phyloP scores from a whole-genome alignment of 2,329 filamentous ascomycete species.

The Lecanoromycetidae sp. region DNA sequence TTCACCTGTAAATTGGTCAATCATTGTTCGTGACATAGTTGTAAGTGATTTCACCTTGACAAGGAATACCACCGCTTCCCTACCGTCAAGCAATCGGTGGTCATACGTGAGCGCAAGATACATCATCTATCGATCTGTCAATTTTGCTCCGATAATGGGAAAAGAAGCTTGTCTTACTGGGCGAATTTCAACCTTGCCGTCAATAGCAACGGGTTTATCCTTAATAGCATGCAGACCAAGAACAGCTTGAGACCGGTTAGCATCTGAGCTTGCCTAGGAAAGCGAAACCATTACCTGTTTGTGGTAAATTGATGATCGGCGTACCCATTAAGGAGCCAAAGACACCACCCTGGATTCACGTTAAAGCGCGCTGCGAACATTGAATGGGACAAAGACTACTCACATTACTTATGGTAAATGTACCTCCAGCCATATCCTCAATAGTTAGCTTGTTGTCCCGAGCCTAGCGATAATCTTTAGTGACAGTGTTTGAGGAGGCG shows the following conservation, averaged over 20 bases:
- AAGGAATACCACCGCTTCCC: slow-evolving; percentile 20
- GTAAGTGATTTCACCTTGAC: slow-evolving; percentile 14
- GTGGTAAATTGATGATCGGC: slow-evolving; percentile 94
- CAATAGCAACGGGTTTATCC: slow-evolving; percentile 75
- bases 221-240: slow-evolving; percentile 94
- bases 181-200: slow-evolving; percentile 88
- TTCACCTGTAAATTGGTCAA: slow-evolving; percentile 46
- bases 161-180: slow-evolving; percentile 42
- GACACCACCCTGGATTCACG: slow-evolving; percentile 54
- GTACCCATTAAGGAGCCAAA: slow-evolving; percentile 97
- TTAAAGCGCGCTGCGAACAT: slow-evolving; percentile 16
- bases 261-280: slow-evolving; percentile 9
- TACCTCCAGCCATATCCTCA: slow-evolving; percentile 97
- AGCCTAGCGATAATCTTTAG: slow-evolving; percentile 43
- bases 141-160: background rate
- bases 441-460: slow-evolving; percentile 94
- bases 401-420: slow-evolving; percentile 92
- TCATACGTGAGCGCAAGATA: slow-evolving; percentile 96
- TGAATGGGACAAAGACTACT: slow-evolving; percentile 18
- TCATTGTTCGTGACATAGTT: background rate
- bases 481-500: slow-evolving; percentile 4
- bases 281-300: slow-evolving; percentile 46
- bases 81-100: slow-evolving; percentile 82
- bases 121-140: slow-evolving; percentile 59
- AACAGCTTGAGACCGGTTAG: slow-evolving; percentile 43